Base-by-base conservation (phyloP, 805 yeast species). In the Cyberlindnera saturnus region DNA sequence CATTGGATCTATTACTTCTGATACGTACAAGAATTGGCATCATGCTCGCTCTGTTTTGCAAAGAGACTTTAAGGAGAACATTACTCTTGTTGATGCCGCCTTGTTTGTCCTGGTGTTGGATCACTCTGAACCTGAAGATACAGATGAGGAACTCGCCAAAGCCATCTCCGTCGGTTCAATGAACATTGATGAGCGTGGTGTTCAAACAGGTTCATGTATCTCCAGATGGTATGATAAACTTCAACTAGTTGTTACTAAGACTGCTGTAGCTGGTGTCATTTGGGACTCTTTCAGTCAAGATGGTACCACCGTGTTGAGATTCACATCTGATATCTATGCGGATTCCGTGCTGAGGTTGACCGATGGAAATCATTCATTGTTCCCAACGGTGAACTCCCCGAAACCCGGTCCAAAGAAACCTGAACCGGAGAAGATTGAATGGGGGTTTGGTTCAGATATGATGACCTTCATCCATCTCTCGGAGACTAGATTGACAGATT, bases 221-320 rank as follows among this genome's bases (percentile, higher is more conserved):
- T 88, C 91, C 51, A 70, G 97, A 61, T 89, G 96, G 96, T 89
- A 87, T 59, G 97, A 96, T 9, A 78, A 77, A 54, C 34, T 89
- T 51, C 96, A 89, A 62, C 70, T 89, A 45, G 82, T 89, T 36
- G 80, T 89, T 32, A 86, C 96, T 2, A 77, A 77, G 54, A 89
- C 87, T 61, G 87, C 95, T 6, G 82, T 84, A 59, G 95, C 93
- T 6, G 95, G 96, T 32, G 84, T 89, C 45, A 85, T 89, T 57
- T 89, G 93, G 73, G 97, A 89, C 58, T 77, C 90, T 69, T 67
- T 95, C 10, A 93, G 95, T 44, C 93, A 88, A 37, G 96, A 89
- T 64, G 97, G 96, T 42, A 95, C 90, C 51, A 86, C 93, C 0
- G 95, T 89, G 3, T 69, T 89, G 52, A 69, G 96, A 49, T 89